Evolutionary conservation across 1,284 basidiomycete species (phyloP).

Genomic region (Tilletia walkeri): DNA sequence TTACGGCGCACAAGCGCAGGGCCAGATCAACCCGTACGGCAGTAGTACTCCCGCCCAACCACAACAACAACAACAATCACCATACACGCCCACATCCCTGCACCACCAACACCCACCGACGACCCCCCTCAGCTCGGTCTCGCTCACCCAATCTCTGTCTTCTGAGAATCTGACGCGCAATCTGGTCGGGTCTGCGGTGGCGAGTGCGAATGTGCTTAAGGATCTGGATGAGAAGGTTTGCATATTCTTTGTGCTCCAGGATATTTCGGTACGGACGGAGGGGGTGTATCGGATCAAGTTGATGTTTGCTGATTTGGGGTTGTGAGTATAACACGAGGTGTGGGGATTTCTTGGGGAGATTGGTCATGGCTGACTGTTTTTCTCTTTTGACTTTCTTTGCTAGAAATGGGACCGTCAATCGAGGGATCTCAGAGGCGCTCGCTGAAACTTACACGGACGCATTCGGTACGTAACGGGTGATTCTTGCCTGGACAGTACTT

Average conservation of each 20-base stretch:
- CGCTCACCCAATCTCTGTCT: slow-evolving; percentile 15
- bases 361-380: not conserved
- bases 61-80: not conserved
- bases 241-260: slow-evolving; percentile 51
- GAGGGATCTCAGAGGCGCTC: slow-evolving; percentile 40
- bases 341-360: not conserved
- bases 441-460: slow-evolving; percentile 48
- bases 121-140: slow-evolving; percentile 4
- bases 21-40: not conserved
- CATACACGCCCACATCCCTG: not conserved
- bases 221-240: slow-evolving; percentile 45
- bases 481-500: not conserved
- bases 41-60: not conserved
- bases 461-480: slow-evolving; percentile 28
- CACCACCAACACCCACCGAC: not conserved
- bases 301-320: slow-evolving; percentile 42
- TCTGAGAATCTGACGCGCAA: slow-evolving; percentile 38
- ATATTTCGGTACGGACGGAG: slow-evolving; percentile 45
- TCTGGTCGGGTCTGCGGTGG: slow-evolving; percentile 44
- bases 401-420: slow-evolving; percentile 38
- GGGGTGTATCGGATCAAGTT: slow-evolving; percentile 48
- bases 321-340: slow-evolving; percentile 18
- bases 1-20: not conserved
- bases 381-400: not conserved
- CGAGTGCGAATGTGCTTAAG: slow-evolving; percentile 45